phyloP scores from a whole-genome alignment of 495 filamentous ascomycete species.

The Alectoria sarmentosa region DNA sequence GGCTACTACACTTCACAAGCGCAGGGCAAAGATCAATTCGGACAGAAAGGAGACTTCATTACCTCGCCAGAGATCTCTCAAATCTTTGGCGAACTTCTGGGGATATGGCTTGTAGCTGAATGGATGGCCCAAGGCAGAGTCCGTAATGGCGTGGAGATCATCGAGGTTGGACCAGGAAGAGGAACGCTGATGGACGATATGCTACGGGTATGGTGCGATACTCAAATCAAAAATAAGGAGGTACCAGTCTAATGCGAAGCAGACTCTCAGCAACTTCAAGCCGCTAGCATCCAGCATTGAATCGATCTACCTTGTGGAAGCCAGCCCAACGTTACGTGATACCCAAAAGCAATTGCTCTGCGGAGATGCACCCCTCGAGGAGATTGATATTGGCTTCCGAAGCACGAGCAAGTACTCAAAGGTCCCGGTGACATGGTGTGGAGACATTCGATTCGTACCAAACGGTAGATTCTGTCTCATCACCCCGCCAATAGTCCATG shows the following conservation, averaged over 20 bases:
- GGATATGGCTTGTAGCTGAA: conserved; percentile 90
- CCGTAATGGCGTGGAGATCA: conserved; percentile 66
- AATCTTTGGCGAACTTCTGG: conserved; percentile 89
- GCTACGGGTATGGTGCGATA: conserved; percentile 53
- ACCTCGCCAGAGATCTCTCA: conserved; percentile 97
- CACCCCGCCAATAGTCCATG: not conserved
- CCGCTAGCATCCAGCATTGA: conserved; percentile 69
- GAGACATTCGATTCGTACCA: conserved; percentile 78
- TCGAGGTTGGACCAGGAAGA: conserved; percentile 90
- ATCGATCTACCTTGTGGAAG: conserved; percentile 84
- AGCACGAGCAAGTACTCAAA: conserved; percentile 68
- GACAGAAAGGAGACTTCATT: conserved; percentile 85
- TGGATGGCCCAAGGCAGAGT: conserved; percentile 84
- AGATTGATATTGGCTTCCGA: conserved; percentile 67
- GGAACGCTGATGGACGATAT: conserved; percentile 98
- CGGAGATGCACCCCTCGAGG: conserved; percentile 57
- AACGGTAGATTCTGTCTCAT: conserved; percentile 40
- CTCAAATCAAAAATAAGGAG: not conserved
- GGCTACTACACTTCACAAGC: conserved; percentile 75
- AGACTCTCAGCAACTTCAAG: conserved; percentile 83
- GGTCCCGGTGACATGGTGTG: conserved; percentile 78
- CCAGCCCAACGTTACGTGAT: conserved; percentile 65
- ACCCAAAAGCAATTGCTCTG: conserved; percentile 81
- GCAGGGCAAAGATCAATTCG: conserved; percentile 72
- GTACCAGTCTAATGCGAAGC: conserved; percentile 12